Evolutionary conservation across 2,329 filamentous ascomycete genomes (phyloP).

Genomic region (Tolypocladium ophioglossoides): DNA sequence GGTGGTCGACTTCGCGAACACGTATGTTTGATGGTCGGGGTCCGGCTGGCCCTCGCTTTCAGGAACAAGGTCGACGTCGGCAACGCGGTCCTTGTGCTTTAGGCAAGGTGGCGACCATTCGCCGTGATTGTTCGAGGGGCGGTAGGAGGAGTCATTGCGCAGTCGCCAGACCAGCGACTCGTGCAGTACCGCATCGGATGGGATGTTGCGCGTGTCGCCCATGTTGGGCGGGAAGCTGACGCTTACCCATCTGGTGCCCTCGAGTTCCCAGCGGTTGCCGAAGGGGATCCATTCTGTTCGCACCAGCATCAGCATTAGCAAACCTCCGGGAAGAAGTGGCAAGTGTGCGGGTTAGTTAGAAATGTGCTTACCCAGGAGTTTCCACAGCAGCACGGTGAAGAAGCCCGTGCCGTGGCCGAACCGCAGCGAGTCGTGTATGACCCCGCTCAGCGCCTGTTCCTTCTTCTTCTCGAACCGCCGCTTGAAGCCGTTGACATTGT

Average conservation of each 20-base stretch:
- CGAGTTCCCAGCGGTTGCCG: conserved; percentile 29
- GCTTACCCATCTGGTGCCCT: conserved; percentile 19
- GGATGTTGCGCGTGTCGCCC: conserved; percentile 26
- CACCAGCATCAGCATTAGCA: not conserved
- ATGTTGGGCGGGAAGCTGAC: conserved; percentile 27
- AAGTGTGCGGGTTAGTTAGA: too few relatives aligned
- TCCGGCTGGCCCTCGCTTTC: not conserved
- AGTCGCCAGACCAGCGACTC: conserved; percentile 25
- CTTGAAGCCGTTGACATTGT: conserved; percentile 21
- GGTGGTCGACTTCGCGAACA: not conserved
- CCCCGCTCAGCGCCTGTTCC: conserved; percentile 18
- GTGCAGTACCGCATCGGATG: conserved; percentile 26
- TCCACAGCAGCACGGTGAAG: conserved; percentile 29
- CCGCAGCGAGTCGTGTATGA: conserved; percentile 27
- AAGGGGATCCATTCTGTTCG: conserved; percentile 25
- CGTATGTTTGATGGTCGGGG: not conserved
- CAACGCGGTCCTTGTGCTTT: conserved; percentile 9
- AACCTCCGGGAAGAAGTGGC: too few relatives aligned
- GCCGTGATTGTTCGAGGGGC: conserved; percentile 23
- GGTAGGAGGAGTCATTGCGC: conserved; percentile 15
- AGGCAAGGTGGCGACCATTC: conserved; percentile 18
- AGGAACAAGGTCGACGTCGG: not conserved
- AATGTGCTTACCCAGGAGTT: conserved; percentile 28
- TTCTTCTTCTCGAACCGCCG: conserved; percentile 16
- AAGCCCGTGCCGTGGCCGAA: conserved; percentile 26